phyloP scores from a whole-genome alignment of 163 green algal species.

The Chlorella variabilis region DNA sequence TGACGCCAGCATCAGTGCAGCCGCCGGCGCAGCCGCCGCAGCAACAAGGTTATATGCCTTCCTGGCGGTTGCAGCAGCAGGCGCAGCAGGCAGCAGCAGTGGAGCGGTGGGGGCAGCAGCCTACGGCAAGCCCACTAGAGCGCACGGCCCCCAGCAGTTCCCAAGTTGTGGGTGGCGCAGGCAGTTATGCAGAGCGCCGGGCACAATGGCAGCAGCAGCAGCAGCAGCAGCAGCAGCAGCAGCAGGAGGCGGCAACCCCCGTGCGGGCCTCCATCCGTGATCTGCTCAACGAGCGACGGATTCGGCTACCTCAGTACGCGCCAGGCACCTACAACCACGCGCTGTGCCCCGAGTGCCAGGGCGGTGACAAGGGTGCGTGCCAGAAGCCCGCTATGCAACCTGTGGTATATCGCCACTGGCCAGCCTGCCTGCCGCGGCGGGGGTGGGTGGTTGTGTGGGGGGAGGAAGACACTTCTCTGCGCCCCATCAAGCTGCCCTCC shows the following conservation, averaged over 20 bases:
- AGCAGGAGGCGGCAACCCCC: background rate
- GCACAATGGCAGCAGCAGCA: constrained; percentile 12
- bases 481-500: too few relatives aligned
- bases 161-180: background rate
- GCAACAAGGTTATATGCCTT: constrained; percentile 8
- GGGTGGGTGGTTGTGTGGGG: too few relatives aligned
- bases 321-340: constrained; percentile 44
- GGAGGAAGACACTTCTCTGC: too few relatives aligned
- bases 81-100: background rate
- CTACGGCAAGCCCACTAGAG: too few relatives aligned
- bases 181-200: constrained; percentile 3
- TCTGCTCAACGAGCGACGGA: constrained; percentile 29
- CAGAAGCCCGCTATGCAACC: too few relatives aligned
- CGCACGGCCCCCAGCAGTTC: too few relatives aligned
- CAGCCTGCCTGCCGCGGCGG: too few relatives aligned
- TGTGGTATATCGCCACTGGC: too few relatives aligned
- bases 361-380: constrained; percentile 42
- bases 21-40: background rate
- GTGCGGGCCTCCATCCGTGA: constrained; percentile 32
- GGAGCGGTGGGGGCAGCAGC: background rate
- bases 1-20: background rate
- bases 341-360: constrained; percentile 54
- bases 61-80: background rate
- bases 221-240: constrained; percentile 10
- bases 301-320: constrained; percentile 27